These are phyloP conservation scores for Deuterostichococcus epilithicus DNA, from an alignment of 139 green algal genomes.

Conservation along the genomic window DNA sequence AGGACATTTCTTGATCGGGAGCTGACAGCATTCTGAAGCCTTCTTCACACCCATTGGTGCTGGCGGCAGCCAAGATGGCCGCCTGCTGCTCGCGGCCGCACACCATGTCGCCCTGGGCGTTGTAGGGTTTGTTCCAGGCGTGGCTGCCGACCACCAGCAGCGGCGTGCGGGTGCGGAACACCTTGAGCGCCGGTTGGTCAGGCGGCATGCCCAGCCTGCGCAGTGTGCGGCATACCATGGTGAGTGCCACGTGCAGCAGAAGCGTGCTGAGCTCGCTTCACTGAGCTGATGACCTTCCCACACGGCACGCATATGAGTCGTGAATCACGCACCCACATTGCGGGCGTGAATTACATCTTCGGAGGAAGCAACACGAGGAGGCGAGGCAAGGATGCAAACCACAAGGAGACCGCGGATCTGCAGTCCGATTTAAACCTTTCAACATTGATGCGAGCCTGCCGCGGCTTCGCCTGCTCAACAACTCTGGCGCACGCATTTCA, in stretches of 20 bases:
- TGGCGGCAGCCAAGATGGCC: constrained; percentile 36
- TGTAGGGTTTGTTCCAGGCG: constrained; percentile 56
- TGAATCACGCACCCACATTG: too few species aligned
- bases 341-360: too few species aligned
- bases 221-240: too few species aligned
- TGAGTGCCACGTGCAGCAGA: too few species aligned
- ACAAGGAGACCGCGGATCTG: background rate
- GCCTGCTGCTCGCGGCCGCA: constrained; percentile 44
- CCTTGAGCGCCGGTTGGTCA: constrained; percentile 14
- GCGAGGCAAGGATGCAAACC: background rate
- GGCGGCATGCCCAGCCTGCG: constrained; percentile 35
- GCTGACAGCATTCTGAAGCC: too few species aligned
- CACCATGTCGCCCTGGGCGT: constrained; percentile 32
- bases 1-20: too few species aligned
- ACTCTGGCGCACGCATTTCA: too few species aligned
- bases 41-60: constrained; percentile 3
- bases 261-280: too few species aligned
- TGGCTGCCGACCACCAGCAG: constrained; percentile 56
- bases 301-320: too few species aligned
- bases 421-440: background rate
- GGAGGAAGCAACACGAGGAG: background rate
- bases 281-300: too few species aligned
- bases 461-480: too few species aligned
- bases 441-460: too few species aligned
- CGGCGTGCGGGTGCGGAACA: constrained; percentile 31